Percentiles rank a stretch among this genome's conserved stretches.
Evolutionary conservation across 2,329 filamentous ascomycete species (phyloP).

Genomic region (Hypoxylon sp.): DNA sequence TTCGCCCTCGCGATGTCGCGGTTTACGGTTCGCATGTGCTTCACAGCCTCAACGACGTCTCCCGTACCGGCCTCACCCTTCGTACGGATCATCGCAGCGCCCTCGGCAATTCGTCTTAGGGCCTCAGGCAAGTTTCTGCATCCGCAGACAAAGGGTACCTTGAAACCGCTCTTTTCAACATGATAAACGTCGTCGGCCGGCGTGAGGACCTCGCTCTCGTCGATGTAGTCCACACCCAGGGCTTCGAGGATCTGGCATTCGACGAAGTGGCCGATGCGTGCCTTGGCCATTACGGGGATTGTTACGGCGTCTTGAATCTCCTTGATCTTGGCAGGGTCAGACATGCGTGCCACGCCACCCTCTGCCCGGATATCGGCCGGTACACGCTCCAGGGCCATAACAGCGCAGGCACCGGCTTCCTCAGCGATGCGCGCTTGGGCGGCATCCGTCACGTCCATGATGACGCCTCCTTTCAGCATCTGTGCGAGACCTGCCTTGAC

Average conservation of each 20-base stretch:
- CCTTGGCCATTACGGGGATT: constrained; percentile 99
- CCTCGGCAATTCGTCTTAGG: constrained; percentile 89
- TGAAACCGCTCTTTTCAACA: constrained; percentile 88
- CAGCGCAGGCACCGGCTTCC: constrained; percentile 93
- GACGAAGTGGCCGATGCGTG: constrained; percentile 96
- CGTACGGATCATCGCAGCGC: constrained; percentile 98
- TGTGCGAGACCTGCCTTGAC: constrained; percentile 96
- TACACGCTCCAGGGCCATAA: constrained; percentile 98
- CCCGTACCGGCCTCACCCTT: constrained; percentile 98
- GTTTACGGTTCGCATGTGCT: constrained; percentile 94
- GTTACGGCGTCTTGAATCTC: constrained; percentile 96
- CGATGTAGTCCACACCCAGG: constrained; percentile 96
- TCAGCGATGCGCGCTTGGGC: constrained; percentile 97
- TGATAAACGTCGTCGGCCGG: constrained; percentile 92
- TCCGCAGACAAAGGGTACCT: constrained; percentile 93
- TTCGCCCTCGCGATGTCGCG: constrained; percentile 85
- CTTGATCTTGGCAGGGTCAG: constrained; percentile 92
- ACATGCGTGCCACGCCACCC: constrained; percentile 97
- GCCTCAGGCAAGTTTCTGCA: constrained; percentile 96
- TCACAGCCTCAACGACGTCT: constrained; percentile 95
- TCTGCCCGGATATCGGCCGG: constrained; percentile 94
- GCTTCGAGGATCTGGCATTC: constrained; percentile 98
- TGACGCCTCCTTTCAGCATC: constrained; percentile 99
- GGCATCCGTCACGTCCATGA: constrained; percentile 98
- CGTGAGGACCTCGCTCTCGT: constrained; percentile 97